phyloP scores from a whole-genome alignment of 108 stramenopile genomes.

The Epipyxis sp. region DNA sequence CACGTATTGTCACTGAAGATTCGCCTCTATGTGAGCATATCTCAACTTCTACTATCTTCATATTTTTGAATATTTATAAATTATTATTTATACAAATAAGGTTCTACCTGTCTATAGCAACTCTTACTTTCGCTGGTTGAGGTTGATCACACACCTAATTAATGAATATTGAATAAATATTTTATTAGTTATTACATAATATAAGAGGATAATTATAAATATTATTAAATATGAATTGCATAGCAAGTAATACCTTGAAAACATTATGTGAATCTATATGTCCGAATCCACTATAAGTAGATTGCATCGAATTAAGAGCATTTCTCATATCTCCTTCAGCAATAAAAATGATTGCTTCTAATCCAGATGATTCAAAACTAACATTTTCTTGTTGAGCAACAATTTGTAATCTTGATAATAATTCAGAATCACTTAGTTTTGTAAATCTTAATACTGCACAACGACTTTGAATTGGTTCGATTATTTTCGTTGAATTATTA shows the following conservation, averaged over 20 bases:
- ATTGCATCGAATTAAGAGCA: constrained; percentile 95
- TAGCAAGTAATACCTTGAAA: too few relatives aligned
- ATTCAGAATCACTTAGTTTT: constrained; percentile 73
- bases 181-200: background rate
- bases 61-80: too few relatives aligned
- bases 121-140: constrained; percentile 80
- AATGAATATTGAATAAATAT: constrained; percentile 71
- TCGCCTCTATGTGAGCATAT: constrained; percentile 64
- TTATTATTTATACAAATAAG: too few relatives aligned
- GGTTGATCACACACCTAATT: constrained; percentile 99
- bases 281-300: constrained; percentile 75
- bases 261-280: constrained; percentile 64
- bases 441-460: constrained; percentile 94
- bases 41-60: too few relatives aligned
- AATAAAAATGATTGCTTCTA: constrained; percentile 96
- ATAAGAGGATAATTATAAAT: background rate
- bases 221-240: background rate
- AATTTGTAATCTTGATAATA: constrained; percentile 73
- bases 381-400: constrained; percentile 83
- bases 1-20: too few relatives aligned
- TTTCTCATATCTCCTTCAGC: constrained; percentile 99
- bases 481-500: constrained; percentile 94
- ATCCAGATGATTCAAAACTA: constrained; percentile 65
- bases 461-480: constrained; percentile 97
- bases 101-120: constrained; percentile 70